A percentile compares a stretch with the other conserved stretches of the same genome.
Evolutionary conservation across 2,329 filamentous ascomycete species (phyloP).

Genomic region (Zymoseptoria ardabiliae): DNA sequence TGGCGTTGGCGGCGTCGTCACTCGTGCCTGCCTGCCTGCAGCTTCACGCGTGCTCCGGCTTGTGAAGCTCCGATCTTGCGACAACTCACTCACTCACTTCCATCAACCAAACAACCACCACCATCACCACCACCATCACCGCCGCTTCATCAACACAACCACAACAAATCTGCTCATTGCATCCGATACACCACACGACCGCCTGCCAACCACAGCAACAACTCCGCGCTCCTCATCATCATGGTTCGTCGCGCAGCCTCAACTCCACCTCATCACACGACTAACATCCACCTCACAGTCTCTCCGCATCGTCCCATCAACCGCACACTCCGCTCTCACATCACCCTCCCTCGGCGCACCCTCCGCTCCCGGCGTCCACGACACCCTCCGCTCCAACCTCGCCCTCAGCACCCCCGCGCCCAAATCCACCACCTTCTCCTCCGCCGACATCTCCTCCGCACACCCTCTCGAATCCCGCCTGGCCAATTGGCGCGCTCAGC

Average conservation of each 20-base stretch:
- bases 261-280: not conserved
- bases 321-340: constrained; percentile 51
- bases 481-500: constrained; percentile 80
- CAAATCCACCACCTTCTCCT: constrained; percentile 39
- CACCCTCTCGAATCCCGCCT: constrained; percentile 93
- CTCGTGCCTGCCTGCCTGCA: not conserved
- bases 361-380: constrained; percentile 86
- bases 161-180: no score
- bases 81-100: not conserved
- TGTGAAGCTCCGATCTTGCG: not conserved
- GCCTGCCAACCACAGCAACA: not conserved
- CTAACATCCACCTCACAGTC: constrained; percentile 19
- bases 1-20: not conserved
- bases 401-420: constrained; percentile 47
- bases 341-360: constrained; percentile 58
- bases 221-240: not conserved
- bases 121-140: not conserved
- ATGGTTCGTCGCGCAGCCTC: not conserved
- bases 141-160: no score
- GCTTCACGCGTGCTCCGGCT: not conserved
- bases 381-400: constrained; percentile 81
- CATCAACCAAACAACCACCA: not conserved
- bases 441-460: constrained; percentile 43
- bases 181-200: no score
- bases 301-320: constrained; percentile 77